Evolutionary conservation across 1,139 yeast species (phyloP), one percentile per base, ranked within the genome.

Genomic region (Saccharomyces pastorianus): DNA sequence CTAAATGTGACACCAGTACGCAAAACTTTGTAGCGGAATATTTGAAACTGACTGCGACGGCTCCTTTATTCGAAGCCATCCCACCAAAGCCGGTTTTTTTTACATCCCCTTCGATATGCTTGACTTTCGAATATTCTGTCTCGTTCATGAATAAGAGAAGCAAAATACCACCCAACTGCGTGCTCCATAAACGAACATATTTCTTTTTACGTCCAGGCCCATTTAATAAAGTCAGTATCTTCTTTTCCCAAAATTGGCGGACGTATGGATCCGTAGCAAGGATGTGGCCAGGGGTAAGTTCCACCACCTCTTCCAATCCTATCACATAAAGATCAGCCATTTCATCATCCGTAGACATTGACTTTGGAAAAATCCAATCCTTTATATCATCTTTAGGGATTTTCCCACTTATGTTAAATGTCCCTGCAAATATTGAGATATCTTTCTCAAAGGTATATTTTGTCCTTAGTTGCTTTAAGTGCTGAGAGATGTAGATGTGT

Each of bases 81-180:
- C 96, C 96, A 14, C 96, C 96, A 59, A 89, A 76, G 0, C 96
- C 96, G 0, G 96, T 88, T 69, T 89, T 89, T 63, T 87, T 88
- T 28, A 85, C 81, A 23, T 89, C 81, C 0, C 95, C 95, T 56
- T 87, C 87, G 17, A 89, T 84, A 60, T 84, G 84, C 44, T 84
- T 85, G 29, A 95, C 83, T 58, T 81, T 74, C 23, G 76, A 73
- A 17, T 86, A 77, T 59, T 85, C 83, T 0, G 82, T 74, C 55
- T 82, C 81, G 59, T 82, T 83, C 9, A 84, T 84, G 68, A 84
- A 90, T 51, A 91, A 73, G 66, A 91, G 73, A 55, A 88, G 69
- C 0, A 95, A 84, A n/a, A 95, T 81, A 1, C 99, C 98, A 4
- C 97, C 99, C 26, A 95, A 75, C 71, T 93, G 98, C 48, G 90